Conservation (phyloP, 805 yeast genomes). For the Scheffersomyces ergatensis region DNA sequence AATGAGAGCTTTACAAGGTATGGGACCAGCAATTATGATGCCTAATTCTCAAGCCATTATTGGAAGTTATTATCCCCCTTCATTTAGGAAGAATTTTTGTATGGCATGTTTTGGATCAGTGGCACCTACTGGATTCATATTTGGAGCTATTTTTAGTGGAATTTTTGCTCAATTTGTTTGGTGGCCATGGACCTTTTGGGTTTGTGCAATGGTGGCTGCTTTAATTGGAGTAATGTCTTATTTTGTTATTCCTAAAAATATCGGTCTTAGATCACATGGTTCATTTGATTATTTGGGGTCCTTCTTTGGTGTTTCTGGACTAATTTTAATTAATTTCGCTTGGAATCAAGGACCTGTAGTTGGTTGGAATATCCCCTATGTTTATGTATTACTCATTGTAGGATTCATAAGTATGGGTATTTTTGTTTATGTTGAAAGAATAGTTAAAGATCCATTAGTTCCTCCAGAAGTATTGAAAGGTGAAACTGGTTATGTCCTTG, state of each 20-base stretch:
- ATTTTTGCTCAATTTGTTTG: constrained; percentile 23
- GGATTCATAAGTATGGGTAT: constrained; percentile 40
- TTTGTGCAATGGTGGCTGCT: constrained; percentile 18
- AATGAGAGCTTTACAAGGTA: constrained; percentile 31
- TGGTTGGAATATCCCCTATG: constrained; percentile 66
- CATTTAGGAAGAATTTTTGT: constrained; percentile 15
- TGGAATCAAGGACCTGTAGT: constrained; percentile 77
- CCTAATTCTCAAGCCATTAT: constrained; percentile 33
- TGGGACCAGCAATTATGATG: constrained; percentile 33
- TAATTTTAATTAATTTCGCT: constrained; percentile 63
- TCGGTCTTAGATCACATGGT: constrained; percentile 15
- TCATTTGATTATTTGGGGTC: constrained; percentile 34
- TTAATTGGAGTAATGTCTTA: constrained; percentile 13
- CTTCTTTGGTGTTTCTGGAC: constrained; percentile 54
- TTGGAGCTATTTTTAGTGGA: constrained; percentile 27
- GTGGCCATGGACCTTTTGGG: constrained; percentile 39
- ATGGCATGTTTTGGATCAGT: constrained; percentile 33
- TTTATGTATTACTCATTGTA: constrained; percentile 54
- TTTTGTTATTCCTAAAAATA: constrained; percentile 26
- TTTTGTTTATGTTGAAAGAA: constrained; percentile 50
- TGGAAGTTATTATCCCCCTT: constrained; percentile 27
- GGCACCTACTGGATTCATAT: constrained; percentile 30
- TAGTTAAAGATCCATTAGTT: constrained; percentile 49
- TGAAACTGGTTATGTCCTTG: constrained; percentile 47
- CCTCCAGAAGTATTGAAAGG: constrained; percentile 48